Base-by-base conservation (phyloP, 2,329 filamentous ascomycete species). In the Calcarisporium arbuscula region DNA sequence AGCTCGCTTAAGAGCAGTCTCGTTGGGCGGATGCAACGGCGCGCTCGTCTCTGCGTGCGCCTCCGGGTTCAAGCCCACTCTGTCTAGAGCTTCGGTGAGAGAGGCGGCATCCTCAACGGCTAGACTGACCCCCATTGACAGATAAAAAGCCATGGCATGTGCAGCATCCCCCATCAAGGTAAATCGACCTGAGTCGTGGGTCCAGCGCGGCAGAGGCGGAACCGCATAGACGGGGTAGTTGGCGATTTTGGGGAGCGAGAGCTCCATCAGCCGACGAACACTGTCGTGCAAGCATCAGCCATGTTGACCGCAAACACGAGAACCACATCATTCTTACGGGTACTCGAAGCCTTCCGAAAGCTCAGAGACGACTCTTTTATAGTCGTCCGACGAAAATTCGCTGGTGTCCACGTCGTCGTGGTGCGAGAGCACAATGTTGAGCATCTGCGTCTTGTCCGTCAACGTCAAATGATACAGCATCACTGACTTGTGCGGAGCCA, bases 401-500 rank as follows among this genome's bases (percentile, higher is more conserved):
- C 26, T 39, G 19, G 43, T 43, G 31, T 44, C 27, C 23, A 43
- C 25, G 19, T 44, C 30, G 40, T 67, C 63, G 11, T 47, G 51
- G 37, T 67, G 62, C 5, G 60, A 62, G 1, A 67, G 48, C 1
- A 67, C 64, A 53, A 67, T 59, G 39, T 67, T 67, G 44, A 65
- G 65, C 1, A 58, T 49, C 26, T 57, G 54, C 2, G 60, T 59
- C 4, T 50, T 50, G 2, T 59, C 53, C 5, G 68, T 67, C 6
- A 52, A 52, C n/a, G n/a, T n/a, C n/a, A n/a, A n/a, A n/a, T n/a
- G n/a, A 40, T 65, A 65, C 2, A 61, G 58, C 62, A 69, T 68
- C 17, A 62, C 60, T 30, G 67, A 64, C 5, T 56, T 42, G 12
- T 55, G 44, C 14, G 62, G 50, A 8, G 63, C 62, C 23, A 66